Evolutionary conservation across 306 rosid genomes (phyloP), one percentile per base, ranked within the genome.

Genomic region (Begonia masoniana): DNA sequence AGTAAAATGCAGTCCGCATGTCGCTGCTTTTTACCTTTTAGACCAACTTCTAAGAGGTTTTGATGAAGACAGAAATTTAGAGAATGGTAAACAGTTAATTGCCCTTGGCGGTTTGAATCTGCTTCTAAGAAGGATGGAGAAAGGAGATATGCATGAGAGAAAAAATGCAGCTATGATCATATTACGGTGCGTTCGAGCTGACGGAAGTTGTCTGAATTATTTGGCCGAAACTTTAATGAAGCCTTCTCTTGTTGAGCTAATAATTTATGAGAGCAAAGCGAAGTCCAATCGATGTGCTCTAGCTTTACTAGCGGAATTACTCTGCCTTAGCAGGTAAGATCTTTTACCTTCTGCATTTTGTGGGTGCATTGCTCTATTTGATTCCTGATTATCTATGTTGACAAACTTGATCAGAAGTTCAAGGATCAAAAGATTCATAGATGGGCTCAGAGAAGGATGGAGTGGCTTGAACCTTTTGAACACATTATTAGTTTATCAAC

Each of bases 31-130:
- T 68, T 88, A 88, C 80, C 64, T 79, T 16, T 63, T 88, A 65
- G 73, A 84, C 41, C 95, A 88, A 64, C 88, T 88, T 42, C 74
- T 88, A 17, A 79, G 66, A 0, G 95, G 97, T 57, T 84, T 82
- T 66, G 93, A 88, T 64, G 93, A 88, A 68, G 97, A 82, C 26
- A 68, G 80, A 68, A 88, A 88, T 63, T 67, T 82, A 10, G 95
- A 88, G 78, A 84, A 88, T 66, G 82, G 92, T 0, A 79, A 89
- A 65, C 86, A 75, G 15, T 75, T 84, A 60, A 75, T 88, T 52
- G 74, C 86, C 50, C 79, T 71, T 10, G 95, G 97, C 14, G 95
- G 97, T 19, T 64, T 88, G 70, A 72, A 72, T 51, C 59, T 84
- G 31, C 71, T 88, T 10, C 71, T 70, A 59, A 61, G 57, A 50